phyloP scores from a whole-genome alignment of 2,329 filamentous ascomycete species.

The Arachnomyces sp. region DNA sequence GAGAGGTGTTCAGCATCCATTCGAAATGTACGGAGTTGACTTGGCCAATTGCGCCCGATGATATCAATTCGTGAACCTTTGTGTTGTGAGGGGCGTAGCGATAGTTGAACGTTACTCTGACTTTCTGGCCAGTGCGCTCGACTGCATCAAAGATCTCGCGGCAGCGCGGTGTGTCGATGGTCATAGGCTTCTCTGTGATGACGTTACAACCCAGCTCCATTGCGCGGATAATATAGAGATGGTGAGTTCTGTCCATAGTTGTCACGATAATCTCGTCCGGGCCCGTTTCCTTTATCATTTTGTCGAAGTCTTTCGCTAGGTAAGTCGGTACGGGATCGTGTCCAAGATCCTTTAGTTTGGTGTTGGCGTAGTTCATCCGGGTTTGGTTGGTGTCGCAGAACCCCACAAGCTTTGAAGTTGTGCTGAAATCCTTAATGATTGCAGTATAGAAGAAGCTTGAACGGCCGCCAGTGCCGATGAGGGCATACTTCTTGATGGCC shows the following conservation, averaged over 20 bases:
- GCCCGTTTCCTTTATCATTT: constrained; percentile 47
- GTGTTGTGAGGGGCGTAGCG: constrained; percentile 59
- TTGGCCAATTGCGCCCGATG: constrained; percentile 47
- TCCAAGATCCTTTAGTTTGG: constrained; percentile 39
- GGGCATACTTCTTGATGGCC: constrained; percentile 35
- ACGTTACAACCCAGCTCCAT: constrained; percentile 53
- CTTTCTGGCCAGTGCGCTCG: constrained; percentile 39
- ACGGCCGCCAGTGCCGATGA: constrained; percentile 52
- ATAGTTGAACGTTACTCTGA: constrained; percentile 57
- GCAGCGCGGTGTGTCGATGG: constrained; percentile 50
- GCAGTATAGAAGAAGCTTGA: constrained; percentile 55
- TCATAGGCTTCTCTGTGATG: constrained; percentile 59
- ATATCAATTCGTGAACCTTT: constrained; percentile 48
- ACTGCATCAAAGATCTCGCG: constrained; percentile 48
- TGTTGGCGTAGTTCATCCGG: constrained; percentile 50
- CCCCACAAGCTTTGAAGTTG: constrained; percentile 46
- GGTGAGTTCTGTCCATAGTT: constrained; percentile 55
- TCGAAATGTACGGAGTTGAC: constrained; percentile 55
- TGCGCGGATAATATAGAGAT: constrained; percentile 52
- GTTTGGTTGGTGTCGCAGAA: constrained; percentile 55
- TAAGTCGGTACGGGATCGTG: constrained; percentile 46
- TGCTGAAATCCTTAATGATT: constrained; percentile 45
- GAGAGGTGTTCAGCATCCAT: constrained; percentile 55
- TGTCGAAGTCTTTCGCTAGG: constrained; percentile 47
- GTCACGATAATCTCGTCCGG: constrained; percentile 57